These are phyloP conservation scores for Leucaena leucocephala DNA, from an alignment of 306 rosid genomes.

Conservation along the genomic window DNA sequence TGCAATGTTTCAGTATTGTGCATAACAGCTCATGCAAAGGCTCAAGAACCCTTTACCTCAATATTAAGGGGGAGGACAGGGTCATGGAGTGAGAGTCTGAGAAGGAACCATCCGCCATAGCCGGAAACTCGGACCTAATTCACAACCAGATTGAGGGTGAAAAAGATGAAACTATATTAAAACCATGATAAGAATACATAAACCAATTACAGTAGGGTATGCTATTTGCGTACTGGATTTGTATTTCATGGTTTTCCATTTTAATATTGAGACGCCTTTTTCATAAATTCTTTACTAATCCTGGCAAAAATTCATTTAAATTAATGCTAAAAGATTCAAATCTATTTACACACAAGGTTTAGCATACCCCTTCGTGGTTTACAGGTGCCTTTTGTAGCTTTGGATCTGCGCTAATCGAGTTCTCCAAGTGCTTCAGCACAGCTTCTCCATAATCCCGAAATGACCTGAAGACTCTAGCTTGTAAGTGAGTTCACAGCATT, in stretches of 20 bases:
- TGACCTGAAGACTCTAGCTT: slow-evolving; percentile 56
- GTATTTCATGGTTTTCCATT: slow-evolving; percentile 9
- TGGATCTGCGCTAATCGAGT: slow-evolving; percentile 55
- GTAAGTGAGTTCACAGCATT: slow-evolving; percentile 44
- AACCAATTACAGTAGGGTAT: slow-evolving; percentile 3
- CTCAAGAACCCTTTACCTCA: slow-evolving; percentile 61
- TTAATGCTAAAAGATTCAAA: slow-evolving; percentile 12
- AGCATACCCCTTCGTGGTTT: slow-evolving; percentile 85
- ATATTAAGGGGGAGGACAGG: slow-evolving; percentile 98
- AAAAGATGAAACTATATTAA: slow-evolving; percentile 27
- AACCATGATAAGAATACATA: slow-evolving; percentile 3
- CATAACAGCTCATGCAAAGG: slow-evolving; percentile 11
- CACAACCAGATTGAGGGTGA: slow-evolving; percentile 28
- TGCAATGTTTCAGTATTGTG: not conserved
- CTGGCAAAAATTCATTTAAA: slow-evolving; percentile 7
- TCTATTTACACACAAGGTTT: slow-evolving; percentile 3
- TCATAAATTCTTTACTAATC: not conserved
- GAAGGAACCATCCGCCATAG: slow-evolving; percentile 92
- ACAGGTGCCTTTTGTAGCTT: slow-evolving; percentile 80
- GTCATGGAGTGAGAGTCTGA: slow-evolving; percentile 91
- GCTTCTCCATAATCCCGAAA: slow-evolving; percentile 92
- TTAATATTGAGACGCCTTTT: not conserved
- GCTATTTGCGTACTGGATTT: not conserved
- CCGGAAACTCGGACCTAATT: slow-evolving; percentile 89
- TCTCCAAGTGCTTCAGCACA: slow-evolving; percentile 80